Evolutionary conservation across 179 eudicot genomes (phyloP), one percentile per base, ranked within the genome.

Genomic region (Nepenthes alata): DNA sequence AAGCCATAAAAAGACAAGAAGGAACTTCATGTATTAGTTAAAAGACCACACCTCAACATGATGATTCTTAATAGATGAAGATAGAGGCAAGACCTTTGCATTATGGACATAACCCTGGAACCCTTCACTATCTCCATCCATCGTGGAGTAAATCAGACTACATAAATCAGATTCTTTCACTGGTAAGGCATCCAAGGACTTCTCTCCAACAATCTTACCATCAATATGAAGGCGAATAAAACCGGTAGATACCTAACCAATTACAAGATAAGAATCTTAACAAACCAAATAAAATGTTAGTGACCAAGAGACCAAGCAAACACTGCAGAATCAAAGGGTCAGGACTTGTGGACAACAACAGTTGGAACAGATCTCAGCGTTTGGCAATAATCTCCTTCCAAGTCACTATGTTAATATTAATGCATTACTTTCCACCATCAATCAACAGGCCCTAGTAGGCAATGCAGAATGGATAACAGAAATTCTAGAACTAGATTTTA

Each of bases 151-250:
- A 66, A 61, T 68, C 57, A 83, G 47, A 67, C 59, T 69, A 73
- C 66, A 61, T 39, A 55, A 67, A 39, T 65, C 53, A 48, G 72
- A 61, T 36, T 70, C 74, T 36, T 65, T 69, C 41, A 38, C 66
- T 13, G 58, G 34, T 13, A 66, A 62, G 62, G 71, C 73, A 66
- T 67, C 66, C 54, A 81, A 11, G 67, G 44, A 65, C 62, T 65
- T 77, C 77, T 80, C 97, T 50, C 81, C 88, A 37, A 73, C 79
- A 68, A 81, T 62, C 66, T 77, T 80, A 54, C 97, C 94, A 74
- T 81, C 72, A 61, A 83, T 14, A 74, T 81, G 66, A 67, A 90
- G 85, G 65, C 81, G 80, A 58, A 80, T 37, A 60, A 69, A 50
- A 77, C 75, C 73, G 65, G 54, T 53, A 41, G 72, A 71, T 62